Conservation (phyloP, 2,329 filamentous ascomycete species). For the Exophiala aquamarina region DNA sequence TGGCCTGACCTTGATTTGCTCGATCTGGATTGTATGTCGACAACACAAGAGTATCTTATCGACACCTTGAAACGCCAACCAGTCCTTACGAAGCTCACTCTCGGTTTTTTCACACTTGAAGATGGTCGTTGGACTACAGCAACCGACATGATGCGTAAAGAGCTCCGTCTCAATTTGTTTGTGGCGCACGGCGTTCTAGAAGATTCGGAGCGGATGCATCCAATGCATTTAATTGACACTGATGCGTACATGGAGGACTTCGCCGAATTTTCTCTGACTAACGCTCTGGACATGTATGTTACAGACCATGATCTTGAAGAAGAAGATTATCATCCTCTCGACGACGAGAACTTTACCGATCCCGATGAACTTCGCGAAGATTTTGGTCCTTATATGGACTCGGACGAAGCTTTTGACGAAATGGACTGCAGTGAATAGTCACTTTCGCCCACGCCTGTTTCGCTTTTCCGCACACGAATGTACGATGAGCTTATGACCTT, state of each 20-base stretch:
- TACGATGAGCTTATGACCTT: constrained; percentile 1
- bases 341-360: constrained; percentile 18
- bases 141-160: constrained; percentile 20
- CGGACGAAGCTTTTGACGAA: constrained; percentile 2
- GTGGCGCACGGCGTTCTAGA: constrained; percentile 21
- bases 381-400: constrained; percentile 18
- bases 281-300: constrained; percentile 21
- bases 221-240: constrained; percentile 21
- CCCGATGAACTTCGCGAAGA: constrained; percentile 19
- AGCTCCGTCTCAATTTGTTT: constrained; percentile 18
- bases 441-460: not conserved
- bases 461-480: not conserved
- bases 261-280: constrained; percentile 14
- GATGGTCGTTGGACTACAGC: constrained; percentile 18
- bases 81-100: constrained; percentile 11
- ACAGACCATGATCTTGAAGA: constrained; percentile 7
- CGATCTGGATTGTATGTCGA: constrained; percentile 25
- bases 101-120: constrained; percentile 23
- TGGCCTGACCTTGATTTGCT: constrained; percentile 22
- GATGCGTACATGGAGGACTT: constrained; percentile 17
- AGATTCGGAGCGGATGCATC: constrained; percentile 21
- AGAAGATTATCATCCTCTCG: constrained; percentile 17
- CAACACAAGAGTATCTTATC: constrained; percentile 18
- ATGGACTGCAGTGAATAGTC: not conserved
- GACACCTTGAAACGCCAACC: constrained; percentile 22